phyloP scores from a whole-genome alignment of 75 land plant genomes.

The Isoetes taiwanensis region DNA sequence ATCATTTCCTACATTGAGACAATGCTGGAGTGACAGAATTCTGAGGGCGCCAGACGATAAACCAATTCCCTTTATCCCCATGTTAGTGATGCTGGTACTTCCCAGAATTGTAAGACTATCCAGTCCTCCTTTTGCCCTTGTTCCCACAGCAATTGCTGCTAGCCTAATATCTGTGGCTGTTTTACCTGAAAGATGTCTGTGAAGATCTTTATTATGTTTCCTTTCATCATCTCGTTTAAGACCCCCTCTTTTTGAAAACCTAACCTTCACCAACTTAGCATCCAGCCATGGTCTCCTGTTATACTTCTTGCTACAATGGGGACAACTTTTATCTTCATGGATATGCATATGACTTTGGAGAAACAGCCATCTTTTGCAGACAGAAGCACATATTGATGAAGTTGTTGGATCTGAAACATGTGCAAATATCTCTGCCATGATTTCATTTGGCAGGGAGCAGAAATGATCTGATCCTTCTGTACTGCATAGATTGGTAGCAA shows the following conservation, averaged over 20 bases:
- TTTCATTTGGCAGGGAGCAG: too few species aligned
- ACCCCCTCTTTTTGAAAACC: too few species aligned
- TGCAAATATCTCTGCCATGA: too few species aligned
- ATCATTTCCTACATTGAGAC: slow-evolving; percentile 40
- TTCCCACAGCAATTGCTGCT: slow-evolving; percentile 63
- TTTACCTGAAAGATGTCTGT: slow-evolving; percentile 63
- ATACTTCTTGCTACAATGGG: too few species aligned
- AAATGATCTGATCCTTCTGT: too few species aligned
- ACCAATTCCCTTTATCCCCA: slow-evolving; percentile 56
- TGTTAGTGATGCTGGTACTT: slow-evolving; percentile 41
- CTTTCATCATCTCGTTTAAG: too few species aligned
- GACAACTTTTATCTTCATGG: too few species aligned
- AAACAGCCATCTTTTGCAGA: slow-evolving; percentile 79
- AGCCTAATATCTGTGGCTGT: slow-evolving; percentile 72
- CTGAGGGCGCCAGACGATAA: slow-evolving; percentile 55
- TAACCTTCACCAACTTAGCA: too few species aligned
- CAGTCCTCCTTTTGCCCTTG: slow-evolving; percentile 51
- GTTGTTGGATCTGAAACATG: too few species aligned
- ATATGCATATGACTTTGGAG: slow-evolving; percentile 66
- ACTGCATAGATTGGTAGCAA: too few species aligned
- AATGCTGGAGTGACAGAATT: slow-evolving; percentile 60
- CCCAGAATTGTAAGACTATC: slow-evolving; percentile 59
- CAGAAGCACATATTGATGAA: slow-evolving; percentile 79
- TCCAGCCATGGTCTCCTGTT: too few species aligned
- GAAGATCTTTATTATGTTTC: slow-evolving; percentile 56